Percentiles rank a stretch among this genome's conserved stretches.
These are phyloP conservation scores for Paramecium sexaurelia DNA, from an alignment of 73 alveolate species.

Conservation along the genomic window DNA sequence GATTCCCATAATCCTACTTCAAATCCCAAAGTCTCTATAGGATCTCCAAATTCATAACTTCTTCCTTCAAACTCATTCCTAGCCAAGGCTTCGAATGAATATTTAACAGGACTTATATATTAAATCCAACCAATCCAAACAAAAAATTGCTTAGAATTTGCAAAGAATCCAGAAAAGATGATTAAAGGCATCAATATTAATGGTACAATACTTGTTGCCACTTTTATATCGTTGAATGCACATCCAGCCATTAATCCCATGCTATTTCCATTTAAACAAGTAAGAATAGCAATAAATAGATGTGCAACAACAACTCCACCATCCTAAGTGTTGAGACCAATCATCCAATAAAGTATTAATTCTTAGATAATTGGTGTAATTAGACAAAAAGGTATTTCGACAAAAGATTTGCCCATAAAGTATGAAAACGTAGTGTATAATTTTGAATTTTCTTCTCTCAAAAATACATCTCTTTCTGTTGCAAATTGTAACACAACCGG, in stretches of 20 bases:
- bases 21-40: not conserved
- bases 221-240: conserved; percentile 62
- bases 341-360: conserved; percentile 63
- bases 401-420: conserved; percentile 54
- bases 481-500: conserved; percentile 59
- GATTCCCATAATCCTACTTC: conserved; percentile 36
- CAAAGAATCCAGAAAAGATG: conserved; percentile 78
- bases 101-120: conserved; percentile 79
- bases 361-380: conserved; percentile 48
- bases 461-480: conserved; percentile 63
- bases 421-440: conserved; percentile 58
- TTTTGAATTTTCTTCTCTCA: conserved; percentile 65
- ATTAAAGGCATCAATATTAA: conserved; percentile 76
- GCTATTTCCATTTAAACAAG: conserved; percentile 47
- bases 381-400: conserved; percentile 32
- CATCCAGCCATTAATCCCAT: conserved; percentile 79
- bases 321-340: conserved; percentile 32
- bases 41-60: conserved; percentile 25
- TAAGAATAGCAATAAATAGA: not conserved
- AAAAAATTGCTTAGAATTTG: conserved; percentile 67
- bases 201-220: conserved; percentile 73
- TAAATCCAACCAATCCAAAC: conserved; percentile 82
- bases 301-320: conserved; percentile 51
- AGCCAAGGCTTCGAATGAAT: conserved; percentile 74
- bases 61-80: conserved; percentile 74